Percentiles rank a stretch among this genome's conserved stretches.
Evolutionary conservation across 2,329 filamentous ascomycete genomes (phyloP).

Genomic region (Tolypocladium album): DNA sequence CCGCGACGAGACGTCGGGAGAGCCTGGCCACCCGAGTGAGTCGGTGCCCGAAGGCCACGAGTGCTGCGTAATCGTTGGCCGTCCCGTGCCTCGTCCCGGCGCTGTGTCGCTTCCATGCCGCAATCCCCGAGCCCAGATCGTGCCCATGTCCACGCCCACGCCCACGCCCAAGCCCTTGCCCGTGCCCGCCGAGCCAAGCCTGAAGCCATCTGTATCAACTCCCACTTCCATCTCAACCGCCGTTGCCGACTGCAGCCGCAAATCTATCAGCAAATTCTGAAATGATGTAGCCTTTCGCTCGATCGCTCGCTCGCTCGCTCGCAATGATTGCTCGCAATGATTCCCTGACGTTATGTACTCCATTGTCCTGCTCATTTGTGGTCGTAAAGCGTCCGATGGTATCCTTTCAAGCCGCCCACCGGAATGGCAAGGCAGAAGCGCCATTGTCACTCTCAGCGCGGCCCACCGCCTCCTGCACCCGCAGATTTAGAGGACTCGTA

Average conservation of each 20-base stretch:
- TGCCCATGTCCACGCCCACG: background rate
- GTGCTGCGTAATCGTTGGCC: background rate
- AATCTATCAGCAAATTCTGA: background rate
- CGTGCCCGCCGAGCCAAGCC: background rate
- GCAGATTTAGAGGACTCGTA: slow-evolving; percentile 29
- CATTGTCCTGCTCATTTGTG: background rate
- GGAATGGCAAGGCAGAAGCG: background rate
- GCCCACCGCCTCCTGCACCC: slow-evolving; percentile 14
- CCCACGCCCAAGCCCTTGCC: background rate
- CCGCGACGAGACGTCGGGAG: background rate
- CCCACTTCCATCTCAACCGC: background rate
- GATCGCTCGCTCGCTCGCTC: background rate
- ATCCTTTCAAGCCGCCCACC: background rate
- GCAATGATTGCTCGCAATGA: background rate
- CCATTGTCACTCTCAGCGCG: slow-evolving; percentile 8
- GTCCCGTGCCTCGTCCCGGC: background rate
- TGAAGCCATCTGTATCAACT: background rate
- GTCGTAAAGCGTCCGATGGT: background rate
- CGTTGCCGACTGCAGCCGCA: background rate
- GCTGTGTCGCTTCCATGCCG: background rate
- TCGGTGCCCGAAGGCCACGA: background rate
- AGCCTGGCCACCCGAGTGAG: background rate
- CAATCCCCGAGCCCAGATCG: background rate
- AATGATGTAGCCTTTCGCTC: background rate
- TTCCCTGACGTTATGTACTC: background rate